Evolutionary conservation across 352 stramenopile genomes (phyloP), one percentile per base, ranked within the genome.

Genomic region (Phytophthora citrophthora): DNA sequence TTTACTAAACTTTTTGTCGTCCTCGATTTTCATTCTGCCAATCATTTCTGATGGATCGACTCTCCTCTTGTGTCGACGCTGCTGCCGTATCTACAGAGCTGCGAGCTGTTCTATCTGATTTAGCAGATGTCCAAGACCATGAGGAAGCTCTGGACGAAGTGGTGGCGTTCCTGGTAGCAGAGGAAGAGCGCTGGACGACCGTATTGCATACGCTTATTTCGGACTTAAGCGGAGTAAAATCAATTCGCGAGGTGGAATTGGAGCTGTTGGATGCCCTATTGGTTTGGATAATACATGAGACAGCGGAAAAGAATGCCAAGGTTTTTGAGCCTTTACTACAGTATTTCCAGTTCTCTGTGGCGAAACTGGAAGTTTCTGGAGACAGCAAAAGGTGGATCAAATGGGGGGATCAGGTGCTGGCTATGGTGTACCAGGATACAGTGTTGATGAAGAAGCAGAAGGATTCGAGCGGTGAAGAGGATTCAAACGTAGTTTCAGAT

Each of bases 371-470:
- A n/a, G 55, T 58, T 32, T 36, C 23, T 53, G 50, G 44, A 54
- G 59, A 61, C 23, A 13, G 20, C 0, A 46, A 29, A 54, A 46
- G 68, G n/a, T 77, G 69, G 69, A 18, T 70, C n/a, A 66, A 67
- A 16, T 77, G 58, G 59, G 64, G 64, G 44, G 59, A 74, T 11
- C 49, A 68, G 29, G 58, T 77, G 32, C 46, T 77, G 32, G 15
- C 31, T 59, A 12, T 68, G 20, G 39, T 70, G 20, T 29, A 61
- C 43, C 50, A 67, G 20, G 64, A 64, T 11, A 49, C 44, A 32
- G 49, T 45, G 8, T 46, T 58, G n/a, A 20, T 64, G 11, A 27
- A 50, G 11, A 44, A 64, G n/a, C 46, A 59, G 34, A 38, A 46
- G n/a, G 0, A 29, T 48, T 2, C 47, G 5, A 23, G 54, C 7